phyloP scores from a whole-genome alignment of 495 filamentous ascomycete species.

The Penicillium pulvis region DNA sequence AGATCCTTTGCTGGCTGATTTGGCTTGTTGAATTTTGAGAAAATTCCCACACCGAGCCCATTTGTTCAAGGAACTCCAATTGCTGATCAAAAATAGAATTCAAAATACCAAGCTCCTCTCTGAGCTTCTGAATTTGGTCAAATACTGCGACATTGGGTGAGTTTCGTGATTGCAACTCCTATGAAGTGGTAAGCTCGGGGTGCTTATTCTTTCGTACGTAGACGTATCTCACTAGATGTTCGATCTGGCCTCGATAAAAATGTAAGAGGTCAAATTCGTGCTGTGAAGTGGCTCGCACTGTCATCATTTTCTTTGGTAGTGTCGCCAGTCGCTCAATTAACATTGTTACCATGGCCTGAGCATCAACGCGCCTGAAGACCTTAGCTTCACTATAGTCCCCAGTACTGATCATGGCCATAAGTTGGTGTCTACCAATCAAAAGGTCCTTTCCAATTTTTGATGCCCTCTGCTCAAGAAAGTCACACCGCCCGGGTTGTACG shows the following conservation, averaged over 20 bases:
- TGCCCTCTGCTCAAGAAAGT: too few species aligned
- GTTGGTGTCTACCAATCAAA: slow-evolving; percentile 1
- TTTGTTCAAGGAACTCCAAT: slow-evolving; percentile 3
- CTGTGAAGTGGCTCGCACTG: too few species aligned
- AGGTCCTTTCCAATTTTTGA: background rate
- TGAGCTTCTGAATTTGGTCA: slow-evolving; percentile 12
- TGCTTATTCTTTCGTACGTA: background rate
- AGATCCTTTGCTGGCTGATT: slow-evolving; percentile 7
- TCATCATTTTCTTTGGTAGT: slow-evolving; percentile 2
- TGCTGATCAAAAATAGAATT: slow-evolving; percentile 13
- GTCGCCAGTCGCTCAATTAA: slow-evolving; percentile 7
- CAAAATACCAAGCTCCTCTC: slow-evolving; percentile 14
- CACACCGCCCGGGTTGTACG: too few species aligned
- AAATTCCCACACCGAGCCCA: slow-evolving; percentile 6
- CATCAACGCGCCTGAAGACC: slow-evolving; percentile 10
- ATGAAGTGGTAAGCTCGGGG: background rate
- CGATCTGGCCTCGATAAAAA: too few species aligned
- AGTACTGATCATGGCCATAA: slow-evolving; percentile 13
- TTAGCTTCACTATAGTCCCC: slow-evolving; percentile 17
- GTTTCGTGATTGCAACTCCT: slow-evolving; percentile 10
- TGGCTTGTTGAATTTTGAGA: background rate
- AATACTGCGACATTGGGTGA: slow-evolving; percentile 9
- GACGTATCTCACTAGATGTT: too few species aligned
- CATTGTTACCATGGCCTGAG: slow-evolving; percentile 10
- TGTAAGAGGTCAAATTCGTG: too few species aligned